Base-by-base conservation (phyloP, 1,284 basidiomycete genomes). In the Salmacisia buchloeana region DNA sequence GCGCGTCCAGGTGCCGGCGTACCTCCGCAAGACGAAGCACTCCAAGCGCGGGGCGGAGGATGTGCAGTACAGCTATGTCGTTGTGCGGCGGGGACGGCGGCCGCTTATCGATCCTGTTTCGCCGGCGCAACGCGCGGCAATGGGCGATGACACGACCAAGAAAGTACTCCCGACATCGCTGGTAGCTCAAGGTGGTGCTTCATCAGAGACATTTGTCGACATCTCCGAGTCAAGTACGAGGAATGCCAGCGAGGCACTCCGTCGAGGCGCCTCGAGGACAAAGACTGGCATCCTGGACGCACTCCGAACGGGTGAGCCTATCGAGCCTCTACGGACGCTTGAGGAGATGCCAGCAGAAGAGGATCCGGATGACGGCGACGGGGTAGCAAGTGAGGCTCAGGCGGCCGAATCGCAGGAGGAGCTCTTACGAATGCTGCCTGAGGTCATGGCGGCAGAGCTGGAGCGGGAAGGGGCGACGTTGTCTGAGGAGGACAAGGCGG, bases 51-150 rank as follows among this genome's bases (percentile, higher is more conserved):
- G 90, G 2, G 90, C 94, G 72, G 92, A 94, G 81, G 88, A 92
- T 70, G 85, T 87, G 38, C 86, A 86, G 33, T 97, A 93, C 78
- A 91, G 91, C 21, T 99, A 98, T 78, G 87, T 97, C 41, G 89
- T 94, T 31, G 85, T 99, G 60, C 87, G 87, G 34, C 85, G 92
- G 41, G 94, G 94, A 1, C 67, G 82, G 27, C 84, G 94, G 60
- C 93, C 84, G 0, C 59, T 65, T n/a, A 36, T 77, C 12, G 54
- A 66, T 1, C n/a, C 43, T 2, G 63, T 68, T 27, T n/a, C n/a
- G n/a, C n/a, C n/a, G n/a, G n/a, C n/a, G n/a, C n/a, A n/a, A n/a
- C n/a, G n/a, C n/a, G 64, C 67, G n/a, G 63, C 59, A 15, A 35
- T 63, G 31, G 74, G 72, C 67, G 58, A 61, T n/a, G 65, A 71